Conservation (phyloP, 106 monocot genomes). For the Allium cepa region DNA sequence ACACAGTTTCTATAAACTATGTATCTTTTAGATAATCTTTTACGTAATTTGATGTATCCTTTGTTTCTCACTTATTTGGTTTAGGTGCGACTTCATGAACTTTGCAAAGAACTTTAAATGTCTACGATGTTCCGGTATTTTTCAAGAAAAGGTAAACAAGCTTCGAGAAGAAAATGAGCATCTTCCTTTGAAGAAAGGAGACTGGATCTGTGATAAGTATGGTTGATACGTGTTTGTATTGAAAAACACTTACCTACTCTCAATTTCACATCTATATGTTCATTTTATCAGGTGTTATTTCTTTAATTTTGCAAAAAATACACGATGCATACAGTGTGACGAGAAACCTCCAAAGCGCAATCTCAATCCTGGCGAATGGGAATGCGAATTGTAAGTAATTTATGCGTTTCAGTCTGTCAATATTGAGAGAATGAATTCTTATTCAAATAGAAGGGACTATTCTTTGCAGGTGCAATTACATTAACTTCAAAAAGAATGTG, state of each 20-base stretch:
- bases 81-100: slow-evolving; percentile 83
- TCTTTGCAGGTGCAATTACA: too few species aligned
- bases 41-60: neutral
- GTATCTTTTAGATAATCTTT: neutral
- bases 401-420: neutral
- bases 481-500: too few species aligned
- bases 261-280: slow-evolving; percentile 2
- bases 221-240: neutral
- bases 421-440: neutral
- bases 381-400: slow-evolving; percentile 79
- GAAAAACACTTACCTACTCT: neutral
- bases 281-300: slow-evolving; percentile 72
- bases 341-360: slow-evolving; percentile 63
- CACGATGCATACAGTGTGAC: slow-evolving; percentile 77
- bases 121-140: slow-evolving; percentile 59
- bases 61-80: neutral
- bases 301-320: slow-evolving; percentile 94
- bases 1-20: neutral
- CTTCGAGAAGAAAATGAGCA: slow-evolving; percentile 50
- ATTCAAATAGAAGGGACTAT: too few species aligned
- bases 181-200: slow-evolving; percentile 94
- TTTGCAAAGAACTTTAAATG: slow-evolving; percentile 89
- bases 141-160: slow-evolving; percentile 51
- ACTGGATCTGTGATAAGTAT: slow-evolving; percentile 93
- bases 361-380: slow-evolving; percentile 93